A percentile compares a stretch with the other conserved stretches of the same genome.
These are phyloP conservation scores for Aspergillus viridinutans DNA, from an alignment of 2,329 filamentous ascomycete genomes.

Conservation along the genomic window DNA sequence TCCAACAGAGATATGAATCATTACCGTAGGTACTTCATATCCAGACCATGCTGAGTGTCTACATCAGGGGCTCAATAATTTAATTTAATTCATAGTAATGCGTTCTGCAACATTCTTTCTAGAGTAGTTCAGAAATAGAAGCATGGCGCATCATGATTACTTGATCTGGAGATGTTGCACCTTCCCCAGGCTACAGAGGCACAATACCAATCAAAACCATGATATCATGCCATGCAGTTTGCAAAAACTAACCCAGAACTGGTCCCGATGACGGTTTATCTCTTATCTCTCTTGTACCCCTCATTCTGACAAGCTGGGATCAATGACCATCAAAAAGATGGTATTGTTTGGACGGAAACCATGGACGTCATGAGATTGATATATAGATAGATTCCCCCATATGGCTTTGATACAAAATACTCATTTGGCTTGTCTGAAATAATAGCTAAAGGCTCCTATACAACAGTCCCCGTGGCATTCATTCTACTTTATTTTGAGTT, in stretches of 20 bases:
- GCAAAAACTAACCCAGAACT: background rate
- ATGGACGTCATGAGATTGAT: background rate
- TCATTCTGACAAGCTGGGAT: background rate
- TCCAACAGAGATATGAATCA: background rate
- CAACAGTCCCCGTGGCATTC: background rate
- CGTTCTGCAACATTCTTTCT: background rate
- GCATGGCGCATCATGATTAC: background rate
- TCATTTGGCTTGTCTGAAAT: background rate
- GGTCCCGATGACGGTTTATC: background rate
- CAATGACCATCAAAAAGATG: background rate
- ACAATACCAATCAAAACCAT: background rate
- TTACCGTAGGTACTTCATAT: background rate
- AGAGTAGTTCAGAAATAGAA: background rate
- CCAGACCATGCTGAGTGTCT: background rate
- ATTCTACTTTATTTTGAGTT: background rate
- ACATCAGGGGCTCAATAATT: background rate
- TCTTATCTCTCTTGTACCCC: background rate
- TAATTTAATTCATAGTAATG: background rate
- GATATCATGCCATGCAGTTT: background rate
- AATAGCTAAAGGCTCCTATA: background rate
- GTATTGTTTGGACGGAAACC: background rate
- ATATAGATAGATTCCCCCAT: background rate
- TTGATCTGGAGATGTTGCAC: background rate
- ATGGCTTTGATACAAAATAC: too few relatives aligned
- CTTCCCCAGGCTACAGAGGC: background rate